Percentiles rank a stretch among this genome's conserved stretches.
phyloP scores from a whole-genome alignment of 805 yeast genomes.

The Candida corydali region DNA sequence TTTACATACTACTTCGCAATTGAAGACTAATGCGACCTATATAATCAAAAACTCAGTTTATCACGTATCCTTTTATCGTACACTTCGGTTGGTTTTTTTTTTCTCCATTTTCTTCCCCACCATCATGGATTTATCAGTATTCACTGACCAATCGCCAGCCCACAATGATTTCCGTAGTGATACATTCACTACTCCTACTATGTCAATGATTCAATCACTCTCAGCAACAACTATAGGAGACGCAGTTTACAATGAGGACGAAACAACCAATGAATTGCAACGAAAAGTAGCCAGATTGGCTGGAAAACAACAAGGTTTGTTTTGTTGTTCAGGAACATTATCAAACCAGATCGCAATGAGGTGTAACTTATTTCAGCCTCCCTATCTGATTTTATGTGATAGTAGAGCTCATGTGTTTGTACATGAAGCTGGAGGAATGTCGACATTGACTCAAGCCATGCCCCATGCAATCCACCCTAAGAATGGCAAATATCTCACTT shows the following conservation, averaged over 20 bases:
- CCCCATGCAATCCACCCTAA: constrained; percentile 76
- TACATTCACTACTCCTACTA: constrained; percentile 87
- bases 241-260: constrained; percentile 84
- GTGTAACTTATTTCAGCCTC: constrained; percentile 74
- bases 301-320: constrained; percentile 78
- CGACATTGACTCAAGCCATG: constrained; percentile 88
- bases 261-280: constrained; percentile 63
- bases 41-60: no score
- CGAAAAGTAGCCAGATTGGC: constrained; percentile 58
- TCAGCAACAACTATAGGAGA: constrained; percentile 66
- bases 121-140: constrained; percentile 12
- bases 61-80: no score
- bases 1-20: no score
- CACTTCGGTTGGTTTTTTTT: neutral
- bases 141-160: constrained; percentile 20
- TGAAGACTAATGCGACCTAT: no score
- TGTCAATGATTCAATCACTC: constrained; percentile 60
- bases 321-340: constrained; percentile 84
- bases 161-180: constrained; percentile 54
- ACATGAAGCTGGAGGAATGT: constrained; percentile 89
- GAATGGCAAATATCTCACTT: constrained; percentile 71
- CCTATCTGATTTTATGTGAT: constrained; percentile 83
- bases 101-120: no score
- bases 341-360: constrained; percentile 86
- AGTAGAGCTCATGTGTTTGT: constrained; percentile 78